Conservation (phyloP, 805 yeast species). For the Ogataea saltuana region DNA sequence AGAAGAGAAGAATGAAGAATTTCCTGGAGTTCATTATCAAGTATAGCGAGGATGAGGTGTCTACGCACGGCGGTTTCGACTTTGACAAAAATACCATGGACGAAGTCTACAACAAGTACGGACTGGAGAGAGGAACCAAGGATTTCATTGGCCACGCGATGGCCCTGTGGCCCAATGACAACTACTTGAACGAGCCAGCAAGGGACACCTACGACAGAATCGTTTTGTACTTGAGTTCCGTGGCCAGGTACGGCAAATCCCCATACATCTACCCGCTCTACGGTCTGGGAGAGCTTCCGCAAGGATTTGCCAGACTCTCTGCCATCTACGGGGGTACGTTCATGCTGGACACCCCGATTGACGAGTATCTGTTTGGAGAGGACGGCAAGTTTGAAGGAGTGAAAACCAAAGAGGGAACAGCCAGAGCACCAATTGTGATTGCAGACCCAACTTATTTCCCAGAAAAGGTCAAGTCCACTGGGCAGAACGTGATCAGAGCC, state of each 20-base stretch:
- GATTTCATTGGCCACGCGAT: constrained; percentile 98
- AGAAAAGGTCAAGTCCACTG: constrained; percentile 68
- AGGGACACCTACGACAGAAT: constrained; percentile 89
- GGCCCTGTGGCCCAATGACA: constrained; percentile 96
- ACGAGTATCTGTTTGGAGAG: constrained; percentile 76
- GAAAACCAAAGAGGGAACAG: constrained; percentile 85
- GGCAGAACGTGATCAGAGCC: constrained; percentile 75
- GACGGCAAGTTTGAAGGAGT: constrained; percentile 82
- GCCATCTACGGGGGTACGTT: constrained; percentile 99
- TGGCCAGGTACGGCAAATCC: constrained; percentile 92
- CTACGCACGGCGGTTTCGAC: constrained; percentile 84
- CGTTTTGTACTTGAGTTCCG: constrained; percentile 80
- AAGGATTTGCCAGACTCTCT: constrained; percentile 94
- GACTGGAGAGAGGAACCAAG: constrained; percentile 88
- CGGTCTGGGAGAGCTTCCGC: constrained; percentile 98
- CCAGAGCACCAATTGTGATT: constrained; percentile 89
- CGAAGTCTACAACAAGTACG: constrained; percentile 84
- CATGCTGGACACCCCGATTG: constrained; percentile 95
- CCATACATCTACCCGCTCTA: constrained; percentile 95
- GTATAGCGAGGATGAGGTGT: constrained; percentile 73
- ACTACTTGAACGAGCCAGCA: constrained; percentile 84
- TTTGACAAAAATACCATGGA: constrained; percentile 89
- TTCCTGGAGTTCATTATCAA: constrained; percentile 85
- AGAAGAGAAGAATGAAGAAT: constrained; percentile 91
- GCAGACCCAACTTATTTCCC: constrained; percentile 99